Evolutionary conservation across 192 early-diverging fungal genomes (phyloP), one percentile per base, ranked within the genome.

Genomic region (Coemansia javaensis): DNA sequence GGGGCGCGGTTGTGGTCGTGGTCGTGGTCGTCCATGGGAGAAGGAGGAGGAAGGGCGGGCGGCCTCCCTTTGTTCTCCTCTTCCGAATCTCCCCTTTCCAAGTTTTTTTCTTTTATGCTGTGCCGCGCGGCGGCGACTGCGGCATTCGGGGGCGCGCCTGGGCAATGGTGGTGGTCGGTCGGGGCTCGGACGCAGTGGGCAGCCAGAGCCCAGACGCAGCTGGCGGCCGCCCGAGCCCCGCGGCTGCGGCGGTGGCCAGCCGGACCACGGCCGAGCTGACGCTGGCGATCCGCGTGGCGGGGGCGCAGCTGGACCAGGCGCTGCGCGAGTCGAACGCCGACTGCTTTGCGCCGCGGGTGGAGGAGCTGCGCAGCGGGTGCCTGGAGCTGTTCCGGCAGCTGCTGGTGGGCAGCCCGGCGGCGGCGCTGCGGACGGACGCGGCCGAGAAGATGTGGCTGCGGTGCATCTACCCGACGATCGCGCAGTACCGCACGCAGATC

Each of bases 361-460:
- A 71, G 56, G 30, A 25, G 6, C 52, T 63, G 47, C 68, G 68
- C 40, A 33, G 40, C 41, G 56, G 59, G 44, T 58, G 47, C 32
- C 40, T 62, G 8, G 68, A 71, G 48, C 56, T 71, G 44, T 71
- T 59, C 36, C 50, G 68, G 13, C 53, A 52, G n/a, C 56, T 71
- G 34, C 35, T 71, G 12, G 34, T 71, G 40, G 60, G 68, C 43
- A 71, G 59, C 35, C 68, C 68, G 32, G 63, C 52, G 39, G 54
- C 68, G 39, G 59, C 68, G 16, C 51, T 56, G 31, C 68, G 68
- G 56, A 71, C 59, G 51, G 68, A 63, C 52, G 56, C 63, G 2
- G 52, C 44, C 40, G 50, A 56, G 47, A 71, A 71, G 49, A 58
- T 71, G 60, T 71, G 68, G 68, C 56, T 64, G 34, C 50, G 56